Evolutionary conservation across 257 asterid species (phyloP).

Genomic region (Solanum rostratum): DNA sequence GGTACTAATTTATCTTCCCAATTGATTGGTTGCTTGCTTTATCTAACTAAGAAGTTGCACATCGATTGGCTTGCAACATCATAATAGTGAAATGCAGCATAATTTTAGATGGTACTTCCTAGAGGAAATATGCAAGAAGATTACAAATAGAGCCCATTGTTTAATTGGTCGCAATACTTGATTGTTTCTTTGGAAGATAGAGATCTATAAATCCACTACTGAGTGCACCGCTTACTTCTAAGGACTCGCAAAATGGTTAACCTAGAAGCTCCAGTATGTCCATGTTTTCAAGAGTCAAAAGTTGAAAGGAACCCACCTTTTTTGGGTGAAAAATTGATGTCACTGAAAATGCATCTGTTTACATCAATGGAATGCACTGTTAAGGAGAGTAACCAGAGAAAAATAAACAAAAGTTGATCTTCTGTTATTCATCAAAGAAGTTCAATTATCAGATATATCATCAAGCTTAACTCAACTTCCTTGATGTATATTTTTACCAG

Average conservation of each 20-base stretch:
- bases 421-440: background rate
- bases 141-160: background rate
- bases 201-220: background rate
- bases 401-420: background rate
- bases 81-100: background rate
- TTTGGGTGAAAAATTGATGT: background rate
- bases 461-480: background rate
- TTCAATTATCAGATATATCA: background rate
- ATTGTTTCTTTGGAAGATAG: background rate
- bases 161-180: background rate
- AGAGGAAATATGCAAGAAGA: background rate
- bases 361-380: too few species aligned
- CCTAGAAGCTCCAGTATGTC: background rate
- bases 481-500: background rate
- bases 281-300: background rate
- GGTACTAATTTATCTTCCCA: conserved; percentile 27
- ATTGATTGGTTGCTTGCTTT: background rate
- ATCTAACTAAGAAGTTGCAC: background rate
- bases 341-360: background rate
- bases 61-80: background rate
- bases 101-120: background rate
- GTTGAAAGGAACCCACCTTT: background rate
- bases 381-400: background rate
- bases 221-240: background rate
- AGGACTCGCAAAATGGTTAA: background rate